phyloP scores from a whole-genome alignment of 495 filamentous ascomycete species.

The Daldinia grandis region DNA sequence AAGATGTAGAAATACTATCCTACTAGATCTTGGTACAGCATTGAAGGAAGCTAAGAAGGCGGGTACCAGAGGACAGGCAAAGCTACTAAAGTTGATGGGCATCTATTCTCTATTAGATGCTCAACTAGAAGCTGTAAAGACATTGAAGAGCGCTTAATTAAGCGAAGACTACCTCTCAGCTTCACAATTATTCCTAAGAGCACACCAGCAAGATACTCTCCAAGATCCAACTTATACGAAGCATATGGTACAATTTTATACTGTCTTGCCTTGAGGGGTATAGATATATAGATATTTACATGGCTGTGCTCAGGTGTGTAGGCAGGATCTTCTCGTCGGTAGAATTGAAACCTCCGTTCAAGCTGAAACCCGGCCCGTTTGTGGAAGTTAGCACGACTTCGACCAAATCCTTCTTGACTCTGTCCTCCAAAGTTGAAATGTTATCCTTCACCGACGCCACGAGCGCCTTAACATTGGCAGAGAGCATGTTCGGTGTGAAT shows the following conservation, averaged over 20 bases:
- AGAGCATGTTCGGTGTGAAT: constrained; percentile 86
- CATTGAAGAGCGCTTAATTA: constrained; percentile 61
- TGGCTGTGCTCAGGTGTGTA: constrained; percentile 60
- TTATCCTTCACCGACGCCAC: constrained; percentile 81
- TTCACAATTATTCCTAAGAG: constrained; percentile 1
- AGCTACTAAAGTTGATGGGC: constrained; percentile 73
- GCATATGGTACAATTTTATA: constrained; percentile 58
- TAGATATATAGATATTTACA: constrained; percentile 56
- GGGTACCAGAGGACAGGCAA: constrained; percentile 61
- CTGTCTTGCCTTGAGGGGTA: constrained; percentile 42
- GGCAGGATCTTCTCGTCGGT: constrained; percentile 62
- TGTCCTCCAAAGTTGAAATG: constrained; percentile 71
- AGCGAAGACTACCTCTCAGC: background rate
- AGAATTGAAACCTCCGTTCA: constrained; percentile 78
- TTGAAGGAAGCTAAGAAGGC: constrained; percentile 73
- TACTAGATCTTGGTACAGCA: constrained; percentile 83
- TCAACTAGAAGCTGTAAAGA: constrained; percentile 75
- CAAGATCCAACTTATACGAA: constrained; percentile 23
- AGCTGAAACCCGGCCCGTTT: constrained; percentile 81
- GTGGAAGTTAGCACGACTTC: constrained; percentile 97
- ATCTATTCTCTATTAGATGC: constrained; percentile 84
- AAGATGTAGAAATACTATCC: constrained; percentile 71
- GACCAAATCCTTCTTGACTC: constrained; percentile 79
- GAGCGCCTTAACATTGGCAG: constrained; percentile 82
- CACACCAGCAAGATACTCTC: constrained; percentile 48